A percentile compares a stretch with the other conserved stretches of the same genome.
Conservation (phyloP, 208 protist species). For the Leishmania tarentolae region DNA sequence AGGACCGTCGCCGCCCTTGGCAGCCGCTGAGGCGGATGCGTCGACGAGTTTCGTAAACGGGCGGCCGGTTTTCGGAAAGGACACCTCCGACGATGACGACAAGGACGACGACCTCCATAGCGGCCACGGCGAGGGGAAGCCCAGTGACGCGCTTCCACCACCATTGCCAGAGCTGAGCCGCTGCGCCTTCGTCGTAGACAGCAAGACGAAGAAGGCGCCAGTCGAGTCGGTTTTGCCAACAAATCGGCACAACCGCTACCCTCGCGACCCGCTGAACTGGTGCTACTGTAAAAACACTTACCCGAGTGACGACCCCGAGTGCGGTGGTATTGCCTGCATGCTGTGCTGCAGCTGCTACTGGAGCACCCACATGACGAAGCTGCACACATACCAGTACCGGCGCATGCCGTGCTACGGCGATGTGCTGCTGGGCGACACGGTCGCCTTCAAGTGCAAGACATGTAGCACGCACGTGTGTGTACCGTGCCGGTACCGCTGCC, state of each 20-base stretch:
- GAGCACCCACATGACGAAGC: slow-evolving; percentile 71
- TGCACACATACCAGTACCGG: slow-evolving; percentile 55
- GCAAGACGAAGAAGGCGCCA: slow-evolving; percentile 50
- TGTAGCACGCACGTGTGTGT: slow-evolving; percentile 75
- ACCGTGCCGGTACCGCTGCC: slow-evolving; percentile 82
- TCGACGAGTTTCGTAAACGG: no score
- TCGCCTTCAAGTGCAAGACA: slow-evolving; percentile 72
- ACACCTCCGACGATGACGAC: background rate
- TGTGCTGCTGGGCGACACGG: slow-evolving; percentile 61
- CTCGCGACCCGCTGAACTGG: slow-evolving; percentile 67
- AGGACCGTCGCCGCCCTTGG: background rate
- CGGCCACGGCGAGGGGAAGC: background rate
- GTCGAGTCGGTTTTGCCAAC: slow-evolving; percentile 47
- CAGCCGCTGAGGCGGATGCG: background rate
- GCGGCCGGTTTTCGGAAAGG: background rate
- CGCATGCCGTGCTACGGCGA: slow-evolving; percentile 84
- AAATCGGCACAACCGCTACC: slow-evolving; percentile 79
- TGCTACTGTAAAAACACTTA: slow-evolving; percentile 78
- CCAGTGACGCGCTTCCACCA: background rate
- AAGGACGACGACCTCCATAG: background rate
- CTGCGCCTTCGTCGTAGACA: slow-evolving; percentile 81
- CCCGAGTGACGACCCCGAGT: slow-evolving; percentile 63
- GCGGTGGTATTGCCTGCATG: slow-evolving; percentile 74
- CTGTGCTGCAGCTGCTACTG: slow-evolving; percentile 82
- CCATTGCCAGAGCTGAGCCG: slow-evolving; percentile 36